Conservation (phyloP, 129 eudicot species). For the Escallonia rubra region DNA sequence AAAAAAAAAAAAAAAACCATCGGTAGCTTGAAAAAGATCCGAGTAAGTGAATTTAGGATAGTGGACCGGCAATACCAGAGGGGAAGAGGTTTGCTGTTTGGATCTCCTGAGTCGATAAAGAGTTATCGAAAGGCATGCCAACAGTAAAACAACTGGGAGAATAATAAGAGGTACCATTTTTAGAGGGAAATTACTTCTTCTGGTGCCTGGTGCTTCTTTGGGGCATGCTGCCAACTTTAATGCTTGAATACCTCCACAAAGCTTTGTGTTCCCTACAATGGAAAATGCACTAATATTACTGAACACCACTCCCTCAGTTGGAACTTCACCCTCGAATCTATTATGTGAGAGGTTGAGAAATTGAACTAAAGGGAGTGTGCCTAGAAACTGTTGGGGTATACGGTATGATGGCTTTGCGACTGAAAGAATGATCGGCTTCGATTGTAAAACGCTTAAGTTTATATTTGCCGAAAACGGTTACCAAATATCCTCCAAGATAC, state of each 20-base stretch:
- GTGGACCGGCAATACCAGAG: not conserved
- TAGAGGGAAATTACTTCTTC: not conserved
- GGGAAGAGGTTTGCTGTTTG: slow-evolving; percentile 10
- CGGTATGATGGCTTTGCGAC: too few relatives aligned
- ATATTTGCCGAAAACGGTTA: too few relatives aligned
- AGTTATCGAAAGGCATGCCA: not conserved
- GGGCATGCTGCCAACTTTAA: slow-evolving; percentile 11
- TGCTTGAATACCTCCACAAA: slow-evolving; percentile 17
- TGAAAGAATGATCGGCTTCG: too few relatives aligned
- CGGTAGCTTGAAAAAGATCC: slow-evolving; percentile 10
- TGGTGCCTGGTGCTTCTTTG: not conserved
- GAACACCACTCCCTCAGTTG: slow-evolving; percentile 12
- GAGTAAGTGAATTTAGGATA: slow-evolving; percentile 17
- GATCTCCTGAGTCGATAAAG: not conserved
- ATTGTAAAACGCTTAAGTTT: too few relatives aligned
- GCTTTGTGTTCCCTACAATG: slow-evolving; percentile 7
- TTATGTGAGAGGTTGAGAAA: slow-evolving; percentile 14
- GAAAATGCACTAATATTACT: slow-evolving; percentile 3
- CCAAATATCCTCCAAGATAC: too few relatives aligned
- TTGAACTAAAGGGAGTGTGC: not conserved
- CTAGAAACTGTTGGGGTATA: too few relatives aligned
- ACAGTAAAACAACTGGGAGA: not conserved
- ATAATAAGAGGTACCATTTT: slow-evolving; percentile 4
- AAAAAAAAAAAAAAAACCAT: slow-evolving; percentile 4
- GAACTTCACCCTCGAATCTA: slow-evolving; percentile 18